Conservation (phyloP, 768 basidiomycete species). For the Lactarius deliciosus region DNA sequence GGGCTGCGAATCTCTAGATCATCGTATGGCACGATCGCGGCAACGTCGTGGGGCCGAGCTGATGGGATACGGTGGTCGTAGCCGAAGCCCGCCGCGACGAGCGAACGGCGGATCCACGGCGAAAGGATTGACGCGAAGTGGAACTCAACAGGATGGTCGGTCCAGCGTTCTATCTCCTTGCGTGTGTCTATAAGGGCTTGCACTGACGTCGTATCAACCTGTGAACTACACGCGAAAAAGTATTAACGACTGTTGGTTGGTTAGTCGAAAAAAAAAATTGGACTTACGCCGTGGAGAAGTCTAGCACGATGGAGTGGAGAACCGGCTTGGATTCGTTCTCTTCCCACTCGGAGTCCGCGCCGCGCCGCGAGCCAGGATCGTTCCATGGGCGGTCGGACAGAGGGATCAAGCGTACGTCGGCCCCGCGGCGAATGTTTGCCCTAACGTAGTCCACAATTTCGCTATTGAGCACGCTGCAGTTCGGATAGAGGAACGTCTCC, state of each 20-base stretch:
- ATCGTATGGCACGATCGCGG: conserved; percentile 68
- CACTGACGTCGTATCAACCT: conserved; percentile 89
- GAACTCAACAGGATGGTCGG: conserved; percentile 79
- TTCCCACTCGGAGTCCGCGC: conserved; percentile 47
- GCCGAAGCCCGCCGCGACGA: conserved; percentile 90
- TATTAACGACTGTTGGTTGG: conserved; percentile 1
- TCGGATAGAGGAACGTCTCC: conserved; percentile 87
- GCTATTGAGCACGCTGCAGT: conserved; percentile 66
- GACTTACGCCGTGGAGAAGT: conserved; percentile 80
- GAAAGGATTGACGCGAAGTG: conserved; percentile 92
- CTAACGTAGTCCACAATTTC: conserved; percentile 81
- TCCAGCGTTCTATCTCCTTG: conserved; percentile 84
- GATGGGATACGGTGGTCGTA: conserved; percentile 48
- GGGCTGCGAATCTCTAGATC: conserved; percentile 40
- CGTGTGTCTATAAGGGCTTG: conserved; percentile 91
- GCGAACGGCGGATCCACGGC: conserved; percentile 89
- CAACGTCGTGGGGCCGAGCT: conserved; percentile 57
- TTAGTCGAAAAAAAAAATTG: not conserved
- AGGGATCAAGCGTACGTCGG: conserved; percentile 62
- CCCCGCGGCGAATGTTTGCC: conserved; percentile 69
- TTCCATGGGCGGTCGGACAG: conserved; percentile 90
- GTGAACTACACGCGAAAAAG: conserved; percentile 49
- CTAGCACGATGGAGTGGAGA: conserved; percentile 85
- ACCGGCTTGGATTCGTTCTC: conserved; percentile 58
- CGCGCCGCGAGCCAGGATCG: conserved; percentile 71